Conservation (phyloP, 148 eudicot genomes). For the Arctostaphylos glauca region DNA sequence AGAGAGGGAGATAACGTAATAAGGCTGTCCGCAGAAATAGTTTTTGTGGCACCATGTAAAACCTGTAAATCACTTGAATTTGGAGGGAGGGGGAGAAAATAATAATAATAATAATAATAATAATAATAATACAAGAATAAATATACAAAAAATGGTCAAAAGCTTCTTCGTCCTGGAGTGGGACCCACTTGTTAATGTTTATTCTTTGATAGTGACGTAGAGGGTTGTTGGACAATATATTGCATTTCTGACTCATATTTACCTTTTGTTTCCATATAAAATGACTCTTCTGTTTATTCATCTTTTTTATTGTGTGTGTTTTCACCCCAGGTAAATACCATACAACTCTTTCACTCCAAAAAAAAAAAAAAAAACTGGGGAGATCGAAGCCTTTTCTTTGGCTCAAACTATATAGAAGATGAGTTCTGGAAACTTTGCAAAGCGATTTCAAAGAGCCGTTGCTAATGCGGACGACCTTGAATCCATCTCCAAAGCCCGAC, state of each 20-base stretch:
- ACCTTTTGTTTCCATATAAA: background rate
- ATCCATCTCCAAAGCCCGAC: slow-evolving; percentile 23
- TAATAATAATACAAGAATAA: background rate
- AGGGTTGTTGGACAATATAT: background rate
- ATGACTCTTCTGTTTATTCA: background rate
- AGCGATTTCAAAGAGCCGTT: slow-evolving; percentile 23
- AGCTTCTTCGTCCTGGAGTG: background rate
- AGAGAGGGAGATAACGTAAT: no score
- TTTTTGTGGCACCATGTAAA: no score
- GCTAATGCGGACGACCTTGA: slow-evolving; percentile 7
- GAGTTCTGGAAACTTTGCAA: slow-evolving; percentile 27
- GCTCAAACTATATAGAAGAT: slow-evolving; percentile 11
- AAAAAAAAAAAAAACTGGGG: no score
- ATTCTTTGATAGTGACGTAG: background rate
- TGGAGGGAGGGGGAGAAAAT: no score
- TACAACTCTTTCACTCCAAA: no score
- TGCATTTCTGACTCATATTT: no score
- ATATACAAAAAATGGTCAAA: background rate
- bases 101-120: no score
- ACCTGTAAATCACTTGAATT: no score
- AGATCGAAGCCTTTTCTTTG: background rate
- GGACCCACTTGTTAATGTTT: background rate
- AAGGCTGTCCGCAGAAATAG: no score
- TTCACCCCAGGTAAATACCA: background rate
- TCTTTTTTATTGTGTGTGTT: background rate